These are phyloP conservation scores for Spathaspora passalidarum DNA, from an alignment of 805 yeast genomes.

Conservation along the genomic window DNA sequence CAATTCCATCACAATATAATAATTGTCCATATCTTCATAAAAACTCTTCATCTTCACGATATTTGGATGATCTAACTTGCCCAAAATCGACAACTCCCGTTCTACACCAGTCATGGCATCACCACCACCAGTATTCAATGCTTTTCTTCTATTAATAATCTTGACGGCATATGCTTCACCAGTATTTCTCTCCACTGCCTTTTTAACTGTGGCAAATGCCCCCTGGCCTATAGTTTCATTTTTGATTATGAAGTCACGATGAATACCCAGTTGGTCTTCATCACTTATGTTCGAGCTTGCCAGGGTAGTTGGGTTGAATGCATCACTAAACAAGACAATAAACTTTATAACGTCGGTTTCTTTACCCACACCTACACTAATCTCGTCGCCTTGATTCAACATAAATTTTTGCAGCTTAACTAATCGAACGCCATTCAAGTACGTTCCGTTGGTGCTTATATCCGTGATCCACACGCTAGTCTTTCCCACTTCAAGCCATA, in stretches of 20 bases:
- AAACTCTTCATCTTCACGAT: constrained; percentile 81
- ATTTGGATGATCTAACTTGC: constrained; percentile 77
- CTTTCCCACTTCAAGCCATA: constrained; percentile 63
- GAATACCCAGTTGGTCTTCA: constrained; percentile 47
- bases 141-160: constrained; percentile 77
- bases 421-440: constrained; percentile 68
- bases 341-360: constrained; percentile 60
- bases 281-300: constrained; percentile 27
- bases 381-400: constrained; percentile 88
- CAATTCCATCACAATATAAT: constrained; percentile 91
- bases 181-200: constrained; percentile 79
- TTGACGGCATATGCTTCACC: constrained; percentile 90
- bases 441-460: constrained; percentile 89
- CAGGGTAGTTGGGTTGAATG: constrained; percentile 27
- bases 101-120: constrained; percentile 75
- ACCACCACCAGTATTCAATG: constrained; percentile 61
- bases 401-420: constrained; percentile 78
- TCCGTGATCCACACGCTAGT: constrained; percentile 65
- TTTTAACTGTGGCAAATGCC: constrained; percentile 95
- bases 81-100: constrained; percentile 78
- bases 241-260: constrained; percentile 68
- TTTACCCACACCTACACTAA: constrained; percentile 85
- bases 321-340: constrained; percentile 48
- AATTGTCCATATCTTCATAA: constrained; percentile 76
- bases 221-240: constrained; percentile 93